Evolutionary conservation across 2,329 filamentous ascomycete species (phyloP), one percentile per base, ranked within the genome.

Genomic region (Fusarium concolor): DNA sequence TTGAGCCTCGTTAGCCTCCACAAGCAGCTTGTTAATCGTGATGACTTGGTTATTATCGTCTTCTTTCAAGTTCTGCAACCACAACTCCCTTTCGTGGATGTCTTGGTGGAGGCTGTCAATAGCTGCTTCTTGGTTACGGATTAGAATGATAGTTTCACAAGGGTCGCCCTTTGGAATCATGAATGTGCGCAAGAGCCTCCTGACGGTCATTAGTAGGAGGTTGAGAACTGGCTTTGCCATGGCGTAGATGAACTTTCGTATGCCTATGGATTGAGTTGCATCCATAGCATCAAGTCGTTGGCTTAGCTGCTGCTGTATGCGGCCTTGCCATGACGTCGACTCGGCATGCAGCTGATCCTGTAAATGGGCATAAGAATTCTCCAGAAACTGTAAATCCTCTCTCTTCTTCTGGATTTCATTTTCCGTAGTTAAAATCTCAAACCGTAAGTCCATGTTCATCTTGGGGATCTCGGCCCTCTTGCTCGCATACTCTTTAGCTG

Each of bases 11-110:
- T 18, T 44, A 2, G 37, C 42, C 22, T 55, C n/a, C 10, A 35
- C 22, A 6, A 56, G 43, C 12, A 60, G 50, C 24, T 65, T 31
- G 2, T 54, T 44, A 2, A 59, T 45, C 5, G 28, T 29, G 28
- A 10, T 50, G 3, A 7, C 11, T 6, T 42, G 17, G 3, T 52
- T 20, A 1, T 15, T 38, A 12, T 49, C 38, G 1, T 56, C 26
- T 31, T 67, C 35, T 2, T 70, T 45, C 2, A 72, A 42, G 1
- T 3, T 50, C 0, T 57, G 22, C 3, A 72, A 11, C 3, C 28
- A 22, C 1, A 33, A 55, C 6, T 1, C 20, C 17, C 50, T 52
- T 7, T 8, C 42, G n/a, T 67, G 10, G 3, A 69, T 60, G 1
- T 56, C 56, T 14, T 42, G 11, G 4, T 29, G 29, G 11, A 72